Conservation (phyloP, 108 stramenopile genomes). For the Skeletonema marinoi region DNA sequence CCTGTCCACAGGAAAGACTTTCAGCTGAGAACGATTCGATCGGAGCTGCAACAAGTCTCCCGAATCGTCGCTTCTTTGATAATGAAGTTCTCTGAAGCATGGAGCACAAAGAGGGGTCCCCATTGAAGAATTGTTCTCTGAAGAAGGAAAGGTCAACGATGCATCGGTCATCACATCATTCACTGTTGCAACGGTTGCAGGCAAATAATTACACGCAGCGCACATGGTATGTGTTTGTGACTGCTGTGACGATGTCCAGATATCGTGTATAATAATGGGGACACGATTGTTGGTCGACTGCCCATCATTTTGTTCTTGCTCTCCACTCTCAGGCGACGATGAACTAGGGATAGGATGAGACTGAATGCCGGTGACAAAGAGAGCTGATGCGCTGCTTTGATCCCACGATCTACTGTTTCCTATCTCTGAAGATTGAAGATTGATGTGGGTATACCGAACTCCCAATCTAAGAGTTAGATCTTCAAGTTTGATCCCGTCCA, state of each 20-base stretch:
- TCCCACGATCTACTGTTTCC: not conserved
- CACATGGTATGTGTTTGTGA: not conserved
- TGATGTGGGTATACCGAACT: constrained; percentile 69
- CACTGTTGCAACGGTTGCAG: constrained; percentile 3
- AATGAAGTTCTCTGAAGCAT: constrained; percentile 30
- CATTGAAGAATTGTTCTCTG: not conserved
- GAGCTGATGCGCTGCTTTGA: constrained; percentile 22
- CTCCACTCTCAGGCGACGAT: not conserved
- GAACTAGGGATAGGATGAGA: not conserved
- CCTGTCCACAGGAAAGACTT: not conserved
- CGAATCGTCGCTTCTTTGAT: not conserved
- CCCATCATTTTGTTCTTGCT: not conserved
- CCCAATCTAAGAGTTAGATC: constrained; percentile 67
- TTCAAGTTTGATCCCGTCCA: constrained; percentile 56
- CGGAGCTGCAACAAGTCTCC: not conserved
- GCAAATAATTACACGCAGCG: not conserved
- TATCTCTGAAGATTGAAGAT: constrained; percentile 9
- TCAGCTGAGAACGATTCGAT: not conserved
- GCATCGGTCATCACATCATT: not conserved
- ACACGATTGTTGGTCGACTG: not conserved
- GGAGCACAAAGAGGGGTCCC: constrained; percentile 19
- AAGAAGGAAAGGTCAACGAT: constrained; percentile 1
- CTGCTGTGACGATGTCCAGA: constrained; percentile 4
- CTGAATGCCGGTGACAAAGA: constrained; percentile 40
- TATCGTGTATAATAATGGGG: not conserved